phyloP scores from a whole-genome alignment of 371 early-diverging fungal species.

The Rhizopus delemar region DNA sequence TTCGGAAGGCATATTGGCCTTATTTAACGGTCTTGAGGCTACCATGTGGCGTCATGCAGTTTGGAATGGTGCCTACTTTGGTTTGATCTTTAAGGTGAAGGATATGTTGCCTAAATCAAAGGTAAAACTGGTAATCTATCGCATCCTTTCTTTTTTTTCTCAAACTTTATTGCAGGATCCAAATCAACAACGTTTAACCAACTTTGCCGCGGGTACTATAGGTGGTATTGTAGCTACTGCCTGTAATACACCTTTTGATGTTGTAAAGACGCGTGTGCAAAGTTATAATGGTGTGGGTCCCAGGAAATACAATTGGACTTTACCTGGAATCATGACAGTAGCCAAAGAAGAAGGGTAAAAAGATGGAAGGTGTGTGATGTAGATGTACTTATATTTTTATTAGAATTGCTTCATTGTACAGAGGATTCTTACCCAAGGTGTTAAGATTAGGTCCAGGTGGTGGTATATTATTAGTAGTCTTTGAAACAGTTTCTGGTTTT shows the following conservation, averaged over 20 bases:
- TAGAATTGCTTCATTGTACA: slow-evolving; percentile 85
- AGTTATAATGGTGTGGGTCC: slow-evolving; percentile 68
- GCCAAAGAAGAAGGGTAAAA: slow-evolving; percentile 88
- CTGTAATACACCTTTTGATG: slow-evolving; percentile 96
- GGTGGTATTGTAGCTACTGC: slow-evolving; percentile 96
- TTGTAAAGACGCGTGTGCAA: slow-evolving; percentile 96
- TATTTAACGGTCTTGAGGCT: slow-evolving; percentile 92
- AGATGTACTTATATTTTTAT: slow-evolving; percentile 5
- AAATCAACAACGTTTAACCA: slow-evolving; percentile 75
- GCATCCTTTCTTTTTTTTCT: too few species aligned
- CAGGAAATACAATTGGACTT: slow-evolving; percentile 85
- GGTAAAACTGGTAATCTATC: slow-evolving; percentile 39
- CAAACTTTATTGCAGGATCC: slow-evolving; percentile 46
- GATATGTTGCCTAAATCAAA: slow-evolving; percentile 80
- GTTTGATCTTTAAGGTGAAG: slow-evolving; percentile 81
- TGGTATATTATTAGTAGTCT: slow-evolving; percentile 90
- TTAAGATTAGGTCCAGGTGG: slow-evolving; percentile 93
- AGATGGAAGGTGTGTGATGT: background rate
- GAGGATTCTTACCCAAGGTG: slow-evolving; percentile 97
- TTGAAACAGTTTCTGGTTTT: slow-evolving; percentile 83
- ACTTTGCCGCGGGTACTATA: slow-evolving; percentile 92
- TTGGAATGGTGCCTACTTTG: slow-evolving; percentile 95
- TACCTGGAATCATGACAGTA: slow-evolving; percentile 85
- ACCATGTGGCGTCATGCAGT: slow-evolving; percentile 93
- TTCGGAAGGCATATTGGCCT: slow-evolving; percentile 79